phyloP scores from a whole-genome alignment of 805 yeast genomes.

The Candida tibetensis region DNA sequence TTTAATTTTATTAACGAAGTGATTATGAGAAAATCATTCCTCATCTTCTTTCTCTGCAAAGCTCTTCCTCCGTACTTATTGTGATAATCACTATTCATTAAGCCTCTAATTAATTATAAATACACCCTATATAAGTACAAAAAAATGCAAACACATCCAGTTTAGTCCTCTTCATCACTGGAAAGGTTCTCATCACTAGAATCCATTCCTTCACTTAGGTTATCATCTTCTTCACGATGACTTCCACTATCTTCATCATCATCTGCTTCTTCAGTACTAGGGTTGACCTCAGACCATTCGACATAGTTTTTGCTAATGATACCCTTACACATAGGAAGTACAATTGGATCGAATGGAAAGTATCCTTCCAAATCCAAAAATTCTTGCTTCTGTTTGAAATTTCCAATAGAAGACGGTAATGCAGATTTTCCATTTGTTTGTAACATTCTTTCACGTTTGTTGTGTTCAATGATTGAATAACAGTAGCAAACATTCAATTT shows the following conservation, averaged over 20 bases:
- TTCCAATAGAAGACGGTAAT: slow-evolving; percentile 32
- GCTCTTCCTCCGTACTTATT: too few species aligned
- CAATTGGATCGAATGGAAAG: slow-evolving; percentile 93
- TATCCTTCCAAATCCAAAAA: slow-evolving; percentile 89
- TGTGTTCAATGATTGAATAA: slow-evolving; percentile 87
- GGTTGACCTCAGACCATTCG: slow-evolving; percentile 66
- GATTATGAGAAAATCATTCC: too few species aligned
- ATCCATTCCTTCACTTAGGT: slow-evolving; percentile 15
- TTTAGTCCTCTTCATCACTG: slow-evolving; percentile 20
- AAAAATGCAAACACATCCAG: background rate
- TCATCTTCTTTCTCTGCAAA: too few species aligned
- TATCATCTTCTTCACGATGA: slow-evolving; percentile 26
- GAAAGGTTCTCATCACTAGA: slow-evolving; percentile 20
- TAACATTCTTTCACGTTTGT: slow-evolving; percentile 66
- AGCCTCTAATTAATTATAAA: too few species aligned
- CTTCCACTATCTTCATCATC: slow-evolving; percentile 39
- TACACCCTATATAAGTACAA: background rate
- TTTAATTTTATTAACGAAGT: too few species aligned
- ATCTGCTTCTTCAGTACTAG: slow-evolving; percentile 59
- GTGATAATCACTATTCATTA: too few species aligned
- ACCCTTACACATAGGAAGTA: slow-evolving; percentile 58
- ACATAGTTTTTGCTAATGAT: slow-evolving; percentile 54
- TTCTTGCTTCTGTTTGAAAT: slow-evolving; percentile 67
- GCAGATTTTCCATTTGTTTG: slow-evolving; percentile 38
- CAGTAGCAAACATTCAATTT: slow-evolving; percentile 89